Evolutionary conservation across 331 rosid genomes (phyloP), one percentile per base, ranked within the genome.

Genomic region (Phaseolus coccineus): DNA sequence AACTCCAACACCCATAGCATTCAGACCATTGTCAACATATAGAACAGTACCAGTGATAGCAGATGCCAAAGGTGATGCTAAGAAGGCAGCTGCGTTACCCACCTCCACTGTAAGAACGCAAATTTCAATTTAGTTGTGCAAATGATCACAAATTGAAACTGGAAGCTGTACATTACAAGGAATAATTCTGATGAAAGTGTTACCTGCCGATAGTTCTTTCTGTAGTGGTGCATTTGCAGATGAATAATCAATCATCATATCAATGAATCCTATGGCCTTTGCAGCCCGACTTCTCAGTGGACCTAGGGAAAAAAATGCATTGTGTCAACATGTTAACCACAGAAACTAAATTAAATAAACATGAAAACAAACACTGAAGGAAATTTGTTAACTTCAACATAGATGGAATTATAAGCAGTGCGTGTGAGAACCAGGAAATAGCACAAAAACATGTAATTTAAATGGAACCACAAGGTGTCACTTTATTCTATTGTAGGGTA

Each of bases 241-340:
- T 40, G 98, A 94, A 69, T 94, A 92, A 85, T 94, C 94, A 14
- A 94, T 94, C 96, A 94, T 94, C 97, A 87, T 94, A 52, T 92
- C 98, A 56, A 94, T 94, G 82, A 94, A 94, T 4, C 98, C 97
- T 46, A 94, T 92, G 12, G 98, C 97, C 88, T 94, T 94, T 44
- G 98, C 98, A 59, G 97, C 98, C 31, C 98, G 98, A 82, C 97
- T 94, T 85, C 97, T 80, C 7, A 94, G 84, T n/a, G 98, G 98
- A 84, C 98, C 98, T 94, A 84, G 61, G 71, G 52, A 16, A 24
- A 12, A 48, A 62, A 8, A 78, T 25, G 10, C 39, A 0, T 28
- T 50, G 11, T 14, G 72, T 30, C 30, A 44, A 77, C 62, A 73
- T 24, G 75, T 74, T 73, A 42, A 84, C 12, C 62, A 39, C 11